Evolutionary conservation across 768 basidiomycete species (phyloP).

Genomic region (Tulasnella sp.): DNA sequence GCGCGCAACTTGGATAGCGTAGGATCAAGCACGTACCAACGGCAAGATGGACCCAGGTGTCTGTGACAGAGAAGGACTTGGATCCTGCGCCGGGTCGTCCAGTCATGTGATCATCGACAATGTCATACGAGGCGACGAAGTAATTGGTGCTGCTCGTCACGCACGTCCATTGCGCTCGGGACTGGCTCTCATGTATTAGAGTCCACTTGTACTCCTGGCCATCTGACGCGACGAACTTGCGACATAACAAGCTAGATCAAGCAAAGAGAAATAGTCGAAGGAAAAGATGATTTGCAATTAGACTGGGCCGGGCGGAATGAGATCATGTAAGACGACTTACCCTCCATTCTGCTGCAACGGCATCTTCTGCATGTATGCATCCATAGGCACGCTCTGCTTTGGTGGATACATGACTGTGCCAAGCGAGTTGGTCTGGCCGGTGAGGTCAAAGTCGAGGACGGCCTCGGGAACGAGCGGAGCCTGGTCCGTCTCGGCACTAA

Average conservation of each 20-base stretch:
- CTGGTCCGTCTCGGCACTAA: neutral
- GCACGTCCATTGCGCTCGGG: slow-evolving; percentile 6
- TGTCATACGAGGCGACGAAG: slow-evolving; percentile 10
- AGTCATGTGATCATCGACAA: slow-evolving; percentile 5
- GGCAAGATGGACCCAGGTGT: slow-evolving; percentile 8
- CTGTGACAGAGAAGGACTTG: slow-evolving; percentile 7
- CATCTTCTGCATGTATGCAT: slow-evolving; percentile 9
- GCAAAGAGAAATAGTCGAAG: neutral
- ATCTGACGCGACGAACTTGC: slow-evolving; percentile 11
- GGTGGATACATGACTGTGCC: slow-evolving; percentile 4
- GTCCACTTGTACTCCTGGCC: slow-evolving; percentile 15
- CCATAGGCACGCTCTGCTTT: slow-evolving; percentile 10
- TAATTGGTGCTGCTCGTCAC: slow-evolving; percentile 9
- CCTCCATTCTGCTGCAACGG: neutral
- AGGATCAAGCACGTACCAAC: neutral
- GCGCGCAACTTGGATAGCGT: neutral
- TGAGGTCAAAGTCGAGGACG: slow-evolving; percentile 7
- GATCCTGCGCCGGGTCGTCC: neutral
- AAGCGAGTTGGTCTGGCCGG: neutral
- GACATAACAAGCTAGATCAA: neutral
- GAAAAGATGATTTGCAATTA: neutral
- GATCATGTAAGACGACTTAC: neutral
- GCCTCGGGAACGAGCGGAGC: slow-evolving; percentile 7
- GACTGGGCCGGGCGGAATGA: neutral
- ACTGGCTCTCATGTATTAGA: neutral